A percentile compares a stretch with the other conserved stretches of the same genome.
Conservation (phyloP, 805 yeast species). For the Ogataea nonfermentans region DNA sequence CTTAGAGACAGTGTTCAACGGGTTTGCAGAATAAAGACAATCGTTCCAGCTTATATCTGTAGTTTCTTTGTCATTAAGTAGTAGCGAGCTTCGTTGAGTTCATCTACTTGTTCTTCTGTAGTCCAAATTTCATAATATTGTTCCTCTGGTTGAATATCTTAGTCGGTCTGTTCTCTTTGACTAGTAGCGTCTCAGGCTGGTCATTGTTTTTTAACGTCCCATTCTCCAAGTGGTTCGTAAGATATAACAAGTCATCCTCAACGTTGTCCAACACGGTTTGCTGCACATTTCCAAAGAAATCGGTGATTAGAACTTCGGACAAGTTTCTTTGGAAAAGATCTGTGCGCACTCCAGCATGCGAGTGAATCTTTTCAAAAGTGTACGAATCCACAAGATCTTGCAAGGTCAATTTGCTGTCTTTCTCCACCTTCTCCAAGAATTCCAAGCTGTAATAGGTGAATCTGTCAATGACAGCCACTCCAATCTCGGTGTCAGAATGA, state of each 20-base stretch:
- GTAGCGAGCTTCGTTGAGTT: slow-evolving; percentile 8
- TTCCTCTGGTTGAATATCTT: slow-evolving; percentile 7
- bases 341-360: slow-evolving; percentile 89
- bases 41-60: slow-evolving; percentile 5
- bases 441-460: slow-evolving; percentile 92
- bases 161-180: not conserved
- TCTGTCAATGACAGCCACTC: slow-evolving; percentile 96
- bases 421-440: slow-evolving; percentile 75
- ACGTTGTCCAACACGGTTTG: slow-evolving; percentile 58
- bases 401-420: slow-evolving; percentile 69
- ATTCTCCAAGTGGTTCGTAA: slow-evolving; percentile 35
- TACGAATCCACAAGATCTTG: slow-evolving; percentile 83
- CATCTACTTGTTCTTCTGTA: not conserved
- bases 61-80: slow-evolving; percentile 5
- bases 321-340: slow-evolving; percentile 71
- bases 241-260: slow-evolving; percentile 45
- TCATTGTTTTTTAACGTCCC: slow-evolving; percentile 17
- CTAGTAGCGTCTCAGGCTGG: not conserved
- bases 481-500: slow-evolving; percentile 92
- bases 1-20: slow-evolving; percentile 15
- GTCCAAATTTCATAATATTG: slow-evolving; percentile 6
- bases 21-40: slow-evolving; percentile 8
- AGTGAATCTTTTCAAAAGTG: slow-evolving; percentile 81
- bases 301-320: slow-evolving; percentile 74
- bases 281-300: slow-evolving; percentile 92